Evolutionary conservation across 768 basidiomycete species (phyloP), one percentile per base, ranked within the genome.

Genomic region (Pleurotus salmoneostramineus): DNA sequence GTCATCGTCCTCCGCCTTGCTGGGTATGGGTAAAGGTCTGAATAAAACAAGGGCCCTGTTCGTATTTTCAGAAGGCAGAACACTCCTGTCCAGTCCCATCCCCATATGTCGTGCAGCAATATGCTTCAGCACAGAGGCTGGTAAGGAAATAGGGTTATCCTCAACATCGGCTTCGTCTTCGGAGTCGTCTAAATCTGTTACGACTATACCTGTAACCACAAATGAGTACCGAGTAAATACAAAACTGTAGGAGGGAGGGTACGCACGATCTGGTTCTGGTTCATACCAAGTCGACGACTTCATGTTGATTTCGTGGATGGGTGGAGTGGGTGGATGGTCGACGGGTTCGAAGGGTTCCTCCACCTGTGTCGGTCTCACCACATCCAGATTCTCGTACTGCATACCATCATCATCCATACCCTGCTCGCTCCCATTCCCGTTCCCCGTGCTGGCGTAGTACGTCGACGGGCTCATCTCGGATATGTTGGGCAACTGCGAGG

Each of bases 231-330:
- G 36, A n/a, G 45, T 27, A 59, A 57, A 56, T 43, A 57, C 45
- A 59, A 17, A 21, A 17, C 42, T 31, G 51, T 37, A 61, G 27
- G 61, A 12, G 15, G 42, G 34, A 61, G 35, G 36, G 52, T 34
- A 78, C 85, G 63, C 69, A 91, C 89, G 74, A 66, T 88, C 82
- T 61, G 81, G 84, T 65, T 88, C 88, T 4, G 82, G 78, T 66
- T 87, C 87, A 64, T 85, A 88, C 84, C 85, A 88, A 33, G 84
- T 81, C 6, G 76, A 76, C 6, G 68, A 63, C 60, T 82, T 83
- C 89, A 91, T 91, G 47, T 77, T 80, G 2, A 84, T 73, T 56
- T 90, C 88, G 15, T 72, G 78, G 6, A 72, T 63, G 14, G 63
- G 54, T 0, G 71, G 69, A 6, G 60, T 57, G 40, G 61, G 60